Evolutionary conservation across 1,139 yeast genomes (phyloP).

Genomic region (Lodderomyces jiufengensis): DNA sequence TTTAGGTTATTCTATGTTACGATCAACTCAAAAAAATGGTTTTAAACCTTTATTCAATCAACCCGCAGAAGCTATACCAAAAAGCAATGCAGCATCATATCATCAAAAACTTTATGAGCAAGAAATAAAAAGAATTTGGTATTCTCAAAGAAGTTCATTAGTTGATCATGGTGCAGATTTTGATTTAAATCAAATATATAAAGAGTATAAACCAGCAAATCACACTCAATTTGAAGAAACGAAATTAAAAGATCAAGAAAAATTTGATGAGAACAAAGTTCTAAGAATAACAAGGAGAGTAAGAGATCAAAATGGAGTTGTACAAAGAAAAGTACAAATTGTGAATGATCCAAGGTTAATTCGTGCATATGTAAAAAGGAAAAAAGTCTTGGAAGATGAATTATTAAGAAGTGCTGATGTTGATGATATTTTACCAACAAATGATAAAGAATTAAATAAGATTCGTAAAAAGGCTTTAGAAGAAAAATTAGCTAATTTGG

Average conservation of each 20-base stretch:
- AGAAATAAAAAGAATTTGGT: slow-evolving; percentile 89
- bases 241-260: slow-evolving; percentile 18
- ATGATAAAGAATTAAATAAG: slow-evolving; percentile 80
- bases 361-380: slow-evolving; percentile 76
- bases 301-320: slow-evolving; percentile 79
- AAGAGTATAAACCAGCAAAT: slow-evolving; percentile 38
- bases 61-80: slow-evolving; percentile 42
- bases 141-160: slow-evolving; percentile 69
- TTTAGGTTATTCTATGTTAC: slow-evolving; percentile 82
- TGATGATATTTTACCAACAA: slow-evolving; percentile 74
- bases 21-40: slow-evolving; percentile 95
- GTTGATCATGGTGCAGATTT: slow-evolving; percentile 36
- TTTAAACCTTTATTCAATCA: slow-evolving; percentile 60
- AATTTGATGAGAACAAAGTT: slow-evolving; percentile 22
- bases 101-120: slow-evolving; percentile 93
- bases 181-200: slow-evolving; percentile 30
- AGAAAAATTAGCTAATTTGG: slow-evolving; percentile 80
- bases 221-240: slow-evolving; percentile 31
- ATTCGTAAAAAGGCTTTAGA: slow-evolving; percentile 76
- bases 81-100: slow-evolving; percentile 55
- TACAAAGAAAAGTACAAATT: slow-evolving; percentile 77
- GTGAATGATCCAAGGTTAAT: slow-evolving; percentile 84
- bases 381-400: slow-evolving; percentile 73
- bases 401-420: slow-evolving; percentile 52
- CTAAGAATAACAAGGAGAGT: slow-evolving; percentile 76